Conservation (phyloP, 305 asterid genomes). For the Fraxinus ornus region DNA sequence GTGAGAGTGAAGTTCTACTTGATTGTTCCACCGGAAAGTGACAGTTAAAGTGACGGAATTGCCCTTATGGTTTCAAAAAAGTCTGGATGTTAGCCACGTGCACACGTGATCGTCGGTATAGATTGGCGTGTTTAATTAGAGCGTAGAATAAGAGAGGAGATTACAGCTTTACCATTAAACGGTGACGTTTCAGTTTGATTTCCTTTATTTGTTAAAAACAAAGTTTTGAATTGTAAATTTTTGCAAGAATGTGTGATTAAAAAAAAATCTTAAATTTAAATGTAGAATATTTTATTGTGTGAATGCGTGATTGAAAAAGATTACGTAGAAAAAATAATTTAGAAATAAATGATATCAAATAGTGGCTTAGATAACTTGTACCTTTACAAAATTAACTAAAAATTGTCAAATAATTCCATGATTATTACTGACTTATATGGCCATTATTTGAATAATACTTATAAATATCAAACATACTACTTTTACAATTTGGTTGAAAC, state of each 20-base stretch:
- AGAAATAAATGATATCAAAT: too few relatives aligned
- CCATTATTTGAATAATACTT: too few relatives aligned
- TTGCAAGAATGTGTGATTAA: too few relatives aligned
- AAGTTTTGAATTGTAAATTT: too few relatives aligned
- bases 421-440: neutral
- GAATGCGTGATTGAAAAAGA: too few relatives aligned
- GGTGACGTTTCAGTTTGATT: neutral
- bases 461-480: too few relatives aligned
- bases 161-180: neutral
- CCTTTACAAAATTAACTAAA: neutral
- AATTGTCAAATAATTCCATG: neutral
- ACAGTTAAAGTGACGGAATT: conserved; percentile 25
- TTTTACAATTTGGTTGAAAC: too few relatives aligned
- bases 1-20: conserved; percentile 22
- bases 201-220: too few relatives aligned
- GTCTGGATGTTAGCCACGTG: conserved; percentile 35
- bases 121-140: neutral
- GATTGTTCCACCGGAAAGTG: conserved; percentile 20
- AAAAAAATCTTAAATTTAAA: too few relatives aligned
- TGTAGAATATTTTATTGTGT: too few relatives aligned
- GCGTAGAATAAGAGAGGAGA: neutral
- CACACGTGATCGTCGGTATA: conserved; percentile 32
- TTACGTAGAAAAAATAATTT: too few relatives aligned
- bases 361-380: neutral
- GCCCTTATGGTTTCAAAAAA: conserved; percentile 29